Percentiles rank a stretch among this genome's conserved stretches.
Evolutionary conservation across 306 rosid species (phyloP).

Genomic region (Parietaria judaica): DNA sequence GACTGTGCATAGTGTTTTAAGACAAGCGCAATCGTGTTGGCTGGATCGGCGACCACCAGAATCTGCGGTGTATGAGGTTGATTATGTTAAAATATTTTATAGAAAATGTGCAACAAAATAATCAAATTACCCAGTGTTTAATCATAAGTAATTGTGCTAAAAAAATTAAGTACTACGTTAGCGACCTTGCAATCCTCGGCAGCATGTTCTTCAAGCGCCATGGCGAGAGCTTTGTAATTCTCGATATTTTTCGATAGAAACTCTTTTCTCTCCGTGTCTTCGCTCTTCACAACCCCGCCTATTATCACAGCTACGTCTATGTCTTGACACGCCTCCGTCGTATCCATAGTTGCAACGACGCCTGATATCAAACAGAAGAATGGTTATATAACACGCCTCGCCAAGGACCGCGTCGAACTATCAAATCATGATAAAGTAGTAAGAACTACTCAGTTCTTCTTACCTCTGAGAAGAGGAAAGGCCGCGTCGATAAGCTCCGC

Average conservation of each 20-base stretch:
- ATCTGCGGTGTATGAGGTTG: conserved; percentile 33
- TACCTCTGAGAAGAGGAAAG: conserved; percentile 53
- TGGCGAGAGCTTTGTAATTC: conserved; percentile 68
- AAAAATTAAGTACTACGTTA: too few species aligned
- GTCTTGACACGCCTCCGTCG: conserved; percentile 54
- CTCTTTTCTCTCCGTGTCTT: conserved; percentile 84
- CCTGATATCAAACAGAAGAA: conserved; percentile 22
- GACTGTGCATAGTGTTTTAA: conserved; percentile 82
- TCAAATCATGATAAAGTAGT: neutral
- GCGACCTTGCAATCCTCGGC: conserved; percentile 55
- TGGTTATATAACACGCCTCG: neutral
- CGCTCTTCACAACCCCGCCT: conserved; percentile 64
- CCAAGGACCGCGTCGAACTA: neutral
- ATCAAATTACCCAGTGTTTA: neutral
- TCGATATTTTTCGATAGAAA: conserved; percentile 67
- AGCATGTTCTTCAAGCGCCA: conserved; percentile 64
- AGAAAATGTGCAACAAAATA: neutral
- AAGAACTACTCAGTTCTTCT: neutral
- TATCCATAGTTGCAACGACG: conserved; percentile 64
- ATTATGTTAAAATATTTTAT: too few species aligned
- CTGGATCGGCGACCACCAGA: conserved; percentile 90
- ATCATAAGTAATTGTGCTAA: neutral
- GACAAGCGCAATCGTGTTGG: conserved; percentile 83
- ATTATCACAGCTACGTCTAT: conserved; percentile 67
- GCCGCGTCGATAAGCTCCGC: conserved; percentile 69